Percentiles rank a stretch among this genome's conserved stretches.
phyloP scores from a whole-genome alignment of 768 basidiomycete species.

The Pulveroboletus sp. region DNA sequence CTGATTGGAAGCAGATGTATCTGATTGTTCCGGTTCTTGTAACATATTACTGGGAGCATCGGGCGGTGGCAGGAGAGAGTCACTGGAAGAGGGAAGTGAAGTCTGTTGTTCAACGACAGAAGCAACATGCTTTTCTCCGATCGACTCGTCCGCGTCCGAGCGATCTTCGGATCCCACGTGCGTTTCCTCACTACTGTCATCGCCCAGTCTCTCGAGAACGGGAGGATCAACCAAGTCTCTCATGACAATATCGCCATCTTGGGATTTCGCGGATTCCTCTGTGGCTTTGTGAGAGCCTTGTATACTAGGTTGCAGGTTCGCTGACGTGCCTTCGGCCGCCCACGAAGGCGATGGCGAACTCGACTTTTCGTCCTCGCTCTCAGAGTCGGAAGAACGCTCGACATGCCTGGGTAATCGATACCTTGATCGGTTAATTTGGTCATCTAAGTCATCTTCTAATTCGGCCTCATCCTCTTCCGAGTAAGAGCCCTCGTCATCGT shows the following conservation, averaged over 20 bases:
- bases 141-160: slow-evolving; percentile 11
- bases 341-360: slow-evolving; percentile 13
- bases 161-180: slow-evolving; percentile 19
- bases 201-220: not conserved
- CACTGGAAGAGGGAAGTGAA: not conserved
- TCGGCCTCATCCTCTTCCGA: slow-evolving; percentile 40
- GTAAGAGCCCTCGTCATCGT: slow-evolving; percentile 32
- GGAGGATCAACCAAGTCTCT: not conserved
- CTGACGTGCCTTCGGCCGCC: slow-evolving; percentile 30
- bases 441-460: slow-evolving; percentile 38
- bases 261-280: not conserved
- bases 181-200: slow-evolving; percentile 14
- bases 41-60: not conserved
- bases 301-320: slow-evolving; percentile 26
- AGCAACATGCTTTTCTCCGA: not conserved
- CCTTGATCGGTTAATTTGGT: slow-evolving; percentile 29
- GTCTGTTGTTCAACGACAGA: not conserved
- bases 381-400: slow-evolving; percentile 29
- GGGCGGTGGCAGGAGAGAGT: not conserved
- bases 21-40: slow-evolving; percentile 3
- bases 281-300: slow-evolving; percentile 3
- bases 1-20: not conserved
- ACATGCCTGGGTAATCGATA: slow-evolving; percentile 32
- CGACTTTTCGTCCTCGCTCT: slow-evolving; percentile 32
- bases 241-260: slow-evolving; percentile 7